Conservation (phyloP, 1,139 yeast species). For the Kodamaea sp. region DNA sequence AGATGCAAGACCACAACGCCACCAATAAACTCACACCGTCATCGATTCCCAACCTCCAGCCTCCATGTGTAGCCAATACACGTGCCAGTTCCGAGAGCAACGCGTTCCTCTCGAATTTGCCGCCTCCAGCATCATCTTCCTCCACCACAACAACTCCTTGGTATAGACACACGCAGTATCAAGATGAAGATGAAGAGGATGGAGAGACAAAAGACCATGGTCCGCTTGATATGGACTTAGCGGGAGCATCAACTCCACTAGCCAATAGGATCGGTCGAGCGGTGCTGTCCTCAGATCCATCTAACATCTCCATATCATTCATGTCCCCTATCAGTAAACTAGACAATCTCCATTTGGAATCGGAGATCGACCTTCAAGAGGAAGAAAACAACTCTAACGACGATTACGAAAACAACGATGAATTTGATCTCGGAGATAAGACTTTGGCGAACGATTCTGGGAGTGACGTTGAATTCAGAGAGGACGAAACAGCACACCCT, state of each 20-base stretch:
- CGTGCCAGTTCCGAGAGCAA: neutral
- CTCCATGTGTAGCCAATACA: constrained; percentile 10
- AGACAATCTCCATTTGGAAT: constrained; percentile 17
- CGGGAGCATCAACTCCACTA: constrained; percentile 41
- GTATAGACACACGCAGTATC: constrained; percentile 13
- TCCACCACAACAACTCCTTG: constrained; percentile 12
- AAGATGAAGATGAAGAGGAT: constrained; percentile 21
- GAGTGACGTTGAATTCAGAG: constrained; percentile 16
- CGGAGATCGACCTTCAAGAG: constrained; percentile 12
- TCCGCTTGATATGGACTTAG: constrained; percentile 22
- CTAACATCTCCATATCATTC: constrained; percentile 27
- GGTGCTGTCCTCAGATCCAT: constrained; percentile 8
- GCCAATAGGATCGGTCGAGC: constrained; percentile 9
- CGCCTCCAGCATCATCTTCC: constrained; percentile 8
- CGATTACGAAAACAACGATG: constrained; percentile 11
- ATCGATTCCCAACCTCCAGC: constrained; percentile 17
- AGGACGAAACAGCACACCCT: constrained; percentile 14
- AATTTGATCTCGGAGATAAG: constrained; percentile 14
- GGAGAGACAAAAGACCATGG: constrained; percentile 12
- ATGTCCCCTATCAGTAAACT: constrained; percentile 33
- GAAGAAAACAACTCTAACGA: constrained; percentile 6
- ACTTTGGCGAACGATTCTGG: constrained; percentile 20
- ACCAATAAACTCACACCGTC: constrained; percentile 9
- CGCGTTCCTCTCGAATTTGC: constrained; percentile 3
- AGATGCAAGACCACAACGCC: neutral